These are phyloP conservation scores for Raffaelea ambrosiae DNA, from an alignment of 2,329 filamentous ascomycete genomes.

Conservation along the genomic window DNA sequence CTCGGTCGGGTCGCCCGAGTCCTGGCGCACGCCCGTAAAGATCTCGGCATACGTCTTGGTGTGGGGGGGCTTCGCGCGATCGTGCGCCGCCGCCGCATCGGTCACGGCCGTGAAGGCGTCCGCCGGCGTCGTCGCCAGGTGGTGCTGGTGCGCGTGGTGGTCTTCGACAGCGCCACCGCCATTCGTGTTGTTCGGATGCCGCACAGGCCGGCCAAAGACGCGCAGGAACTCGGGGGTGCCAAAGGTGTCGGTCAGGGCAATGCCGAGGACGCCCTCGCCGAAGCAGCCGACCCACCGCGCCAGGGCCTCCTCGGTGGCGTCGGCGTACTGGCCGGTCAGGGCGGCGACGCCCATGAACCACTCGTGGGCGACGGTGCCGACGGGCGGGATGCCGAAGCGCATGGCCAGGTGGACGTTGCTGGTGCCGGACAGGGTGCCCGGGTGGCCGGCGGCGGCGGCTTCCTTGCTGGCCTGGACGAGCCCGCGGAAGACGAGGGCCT, in stretches of 20 bases:
- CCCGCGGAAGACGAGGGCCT: constrained; percentile 83
- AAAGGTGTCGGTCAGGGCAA: constrained; percentile 94
- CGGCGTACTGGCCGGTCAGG: constrained; percentile 75
- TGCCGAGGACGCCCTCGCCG: constrained; percentile 71
- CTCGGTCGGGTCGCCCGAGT: constrained; percentile 75
- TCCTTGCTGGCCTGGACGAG: constrained; percentile 72
- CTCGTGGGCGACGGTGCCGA: constrained; percentile 89
- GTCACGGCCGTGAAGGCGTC: constrained; percentile 21
- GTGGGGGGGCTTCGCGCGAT: constrained; percentile 23
- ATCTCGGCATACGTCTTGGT: constrained; percentile 66
- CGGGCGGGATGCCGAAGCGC: constrained; percentile 74
- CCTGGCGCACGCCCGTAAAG: constrained; percentile 79
- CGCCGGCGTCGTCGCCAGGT: not conserved
- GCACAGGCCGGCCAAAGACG: constrained; percentile 64
- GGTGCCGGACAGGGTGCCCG: constrained; percentile 73
- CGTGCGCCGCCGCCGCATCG: not conserved
- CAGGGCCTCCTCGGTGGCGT: constrained; percentile 76
- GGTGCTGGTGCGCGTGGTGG: not conserved
- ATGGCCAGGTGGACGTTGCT: constrained; percentile 97
- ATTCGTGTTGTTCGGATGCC: constrained; percentile 32
- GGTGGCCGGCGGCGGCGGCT: constrained; percentile 52
- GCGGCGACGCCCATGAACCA: constrained; percentile 99
- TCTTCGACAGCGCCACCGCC: no score
- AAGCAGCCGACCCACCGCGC: constrained; percentile 89
- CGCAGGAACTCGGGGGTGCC: constrained; percentile 83